Conservation (phyloP, 2,329 filamentous ascomycete genomes). For the Monosporascus ibericus region DNA sequence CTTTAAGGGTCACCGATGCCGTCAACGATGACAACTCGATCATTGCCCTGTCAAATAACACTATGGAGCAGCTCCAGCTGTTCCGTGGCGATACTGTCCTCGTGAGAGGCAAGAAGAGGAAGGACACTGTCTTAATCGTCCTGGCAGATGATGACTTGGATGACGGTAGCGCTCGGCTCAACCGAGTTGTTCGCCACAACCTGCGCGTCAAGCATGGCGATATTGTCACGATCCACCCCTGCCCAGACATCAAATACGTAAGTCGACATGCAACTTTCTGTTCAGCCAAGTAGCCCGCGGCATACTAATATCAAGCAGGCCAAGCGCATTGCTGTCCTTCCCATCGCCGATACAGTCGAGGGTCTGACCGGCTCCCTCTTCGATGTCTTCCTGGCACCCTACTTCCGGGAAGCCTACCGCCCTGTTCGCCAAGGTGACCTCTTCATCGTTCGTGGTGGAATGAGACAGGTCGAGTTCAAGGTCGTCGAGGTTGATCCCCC, state of each 20-base stretch:
- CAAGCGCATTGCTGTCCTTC: constrained; percentile 96
- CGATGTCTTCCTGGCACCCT: constrained; percentile 97
- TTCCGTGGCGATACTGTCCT: constrained; percentile 98
- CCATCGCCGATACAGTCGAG: constrained; percentile 96
- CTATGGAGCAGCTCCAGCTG: constrained; percentile 96
- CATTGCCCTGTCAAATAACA: constrained; percentile 95
- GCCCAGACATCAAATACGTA: constrained; percentile 99
- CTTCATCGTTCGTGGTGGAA: constrained; percentile 94
- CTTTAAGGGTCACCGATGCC: constrained; percentile 86
- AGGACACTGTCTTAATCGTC: constrained; percentile 97
- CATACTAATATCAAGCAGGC: constrained; percentile 51
- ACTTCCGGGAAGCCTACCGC: constrained; percentile 98
- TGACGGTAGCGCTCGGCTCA: constrained; percentile 94
- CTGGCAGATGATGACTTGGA: constrained; percentile 96
- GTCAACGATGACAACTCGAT: constrained; percentile 99
- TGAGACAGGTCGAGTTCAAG: constrained; percentile 99
- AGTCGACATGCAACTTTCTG: constrained; percentile 33
- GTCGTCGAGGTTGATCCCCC: constrained; percentile 97
- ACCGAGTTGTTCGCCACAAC: constrained; percentile 97
- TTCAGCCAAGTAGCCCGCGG: background rate
- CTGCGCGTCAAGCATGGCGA: constrained; percentile 97
- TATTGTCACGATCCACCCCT: constrained; percentile 93
- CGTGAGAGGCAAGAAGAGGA: constrained; percentile 99
- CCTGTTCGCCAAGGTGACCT: constrained; percentile 95
- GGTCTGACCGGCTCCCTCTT: constrained; percentile 96